Conservation (phyloP, 2,329 filamentous ascomycete species). For the Pseudocercospora pini-densiflorae region DNA sequence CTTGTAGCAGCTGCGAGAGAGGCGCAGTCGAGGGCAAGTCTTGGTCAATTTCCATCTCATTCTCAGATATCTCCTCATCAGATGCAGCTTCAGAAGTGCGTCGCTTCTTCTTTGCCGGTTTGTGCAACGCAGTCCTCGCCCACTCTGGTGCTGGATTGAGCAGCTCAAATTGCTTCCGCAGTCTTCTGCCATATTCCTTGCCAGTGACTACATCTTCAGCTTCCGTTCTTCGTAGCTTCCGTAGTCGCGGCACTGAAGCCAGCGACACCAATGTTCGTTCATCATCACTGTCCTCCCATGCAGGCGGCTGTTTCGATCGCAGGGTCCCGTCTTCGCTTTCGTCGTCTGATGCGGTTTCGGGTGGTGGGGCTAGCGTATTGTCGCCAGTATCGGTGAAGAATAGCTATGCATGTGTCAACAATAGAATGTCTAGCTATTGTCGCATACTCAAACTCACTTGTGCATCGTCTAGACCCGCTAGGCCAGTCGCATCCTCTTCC, state of each 20-base stretch:
- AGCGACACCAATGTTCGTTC: slow-evolving; percentile 85
- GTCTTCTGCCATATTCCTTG: slow-evolving; percentile 78
- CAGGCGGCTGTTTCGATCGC: slow-evolving; percentile 56
- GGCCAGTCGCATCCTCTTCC: slow-evolving; percentile 39
- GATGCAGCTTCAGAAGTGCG: slow-evolving; percentile 46
- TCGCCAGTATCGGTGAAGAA: slow-evolving; percentile 79
- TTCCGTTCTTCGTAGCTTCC: slow-evolving; percentile 81
- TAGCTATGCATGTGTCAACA: slow-evolving; percentile 52
- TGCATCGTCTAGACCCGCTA: slow-evolving; percentile 74
- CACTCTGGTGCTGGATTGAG: slow-evolving; percentile 67
- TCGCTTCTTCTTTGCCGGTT: slow-evolving; percentile 52
- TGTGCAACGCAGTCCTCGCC: slow-evolving; percentile 54
- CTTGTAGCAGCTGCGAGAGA: slow-evolving; percentile 77
- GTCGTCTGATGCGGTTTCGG: slow-evolving; percentile 47
- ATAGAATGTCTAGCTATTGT: slow-evolving; percentile 15
- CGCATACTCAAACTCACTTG: slow-evolving; percentile 56
- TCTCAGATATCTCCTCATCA: slow-evolving; percentile 43
- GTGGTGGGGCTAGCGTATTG: slow-evolving; percentile 44
- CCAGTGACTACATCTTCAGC: slow-evolving; percentile 86
- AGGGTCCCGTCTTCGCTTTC: slow-evolving; percentile 47
- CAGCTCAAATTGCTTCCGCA: slow-evolving; percentile 72
- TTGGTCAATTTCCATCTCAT: slow-evolving; percentile 61
- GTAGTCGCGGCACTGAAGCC: slow-evolving; percentile 71
- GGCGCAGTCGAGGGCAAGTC: slow-evolving; percentile 71
- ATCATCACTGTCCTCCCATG: slow-evolving; percentile 96